phyloP scores from a whole-genome alignment of 768 basidiomycete genomes.

The Termitomyces sp. region DNA sequence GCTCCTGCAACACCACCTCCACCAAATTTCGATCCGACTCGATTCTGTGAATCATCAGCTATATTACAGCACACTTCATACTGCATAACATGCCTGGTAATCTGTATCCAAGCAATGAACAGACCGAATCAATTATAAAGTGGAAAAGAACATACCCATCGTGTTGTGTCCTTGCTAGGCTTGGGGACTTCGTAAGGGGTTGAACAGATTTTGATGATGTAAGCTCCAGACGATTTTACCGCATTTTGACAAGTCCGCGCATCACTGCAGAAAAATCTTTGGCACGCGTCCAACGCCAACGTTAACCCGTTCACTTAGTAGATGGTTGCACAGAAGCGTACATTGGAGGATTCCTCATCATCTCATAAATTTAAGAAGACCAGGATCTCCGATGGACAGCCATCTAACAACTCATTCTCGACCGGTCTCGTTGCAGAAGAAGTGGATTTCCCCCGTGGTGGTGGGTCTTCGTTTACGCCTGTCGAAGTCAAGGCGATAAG shows the following conservation, averaged over 20 bases:
- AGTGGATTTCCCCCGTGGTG: constrained; percentile 93
- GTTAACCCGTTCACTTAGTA: neutral
- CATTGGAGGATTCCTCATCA: constrained; percentile 47
- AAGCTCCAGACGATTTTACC: constrained; percentile 10
- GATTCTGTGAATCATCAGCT: constrained; percentile 56
- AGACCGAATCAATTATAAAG: constrained; percentile 3
- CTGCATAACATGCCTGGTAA: constrained; percentile 50
- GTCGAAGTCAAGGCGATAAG: constrained; percentile 83
- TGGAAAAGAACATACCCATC: constrained; percentile 29
- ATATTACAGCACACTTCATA: neutral
- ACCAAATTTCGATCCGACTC: constrained; percentile 93
- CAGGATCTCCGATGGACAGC: constrained; percentile 35
- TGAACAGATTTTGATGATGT: constrained; percentile 15
- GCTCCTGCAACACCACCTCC: constrained; percentile 95
- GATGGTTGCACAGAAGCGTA: constrained; percentile 58
- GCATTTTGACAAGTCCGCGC: constrained; percentile 9
- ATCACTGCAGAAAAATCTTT: constrained; percentile 19
- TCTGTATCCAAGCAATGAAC: constrained; percentile 33
- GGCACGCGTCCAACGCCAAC: constrained; percentile 5
- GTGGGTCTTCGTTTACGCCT: constrained; percentile 84
- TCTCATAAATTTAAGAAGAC: constrained; percentile 55
- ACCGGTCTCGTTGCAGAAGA: constrained; percentile 51
- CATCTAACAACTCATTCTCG: constrained; percentile 19
- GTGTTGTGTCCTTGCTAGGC: neutral
- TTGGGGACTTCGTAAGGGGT: neutral